Evolutionary conservation across 148 eudicot species (phyloP).

Genomic region (Chenopodium formosanum): DNA sequence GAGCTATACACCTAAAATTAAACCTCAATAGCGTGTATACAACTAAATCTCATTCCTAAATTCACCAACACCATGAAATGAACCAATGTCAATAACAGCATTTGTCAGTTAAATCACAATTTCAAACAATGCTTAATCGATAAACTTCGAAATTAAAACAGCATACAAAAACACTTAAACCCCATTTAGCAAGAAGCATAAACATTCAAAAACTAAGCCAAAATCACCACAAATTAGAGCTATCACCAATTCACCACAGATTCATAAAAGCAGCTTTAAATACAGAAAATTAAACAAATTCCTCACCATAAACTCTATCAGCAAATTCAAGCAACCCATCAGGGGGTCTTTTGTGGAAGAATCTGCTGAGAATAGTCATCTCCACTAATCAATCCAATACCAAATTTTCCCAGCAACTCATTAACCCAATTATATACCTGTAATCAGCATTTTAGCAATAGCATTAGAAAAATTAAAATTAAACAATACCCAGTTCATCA

Average conservation of each 20-base stretch:
- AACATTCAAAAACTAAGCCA: background rate
- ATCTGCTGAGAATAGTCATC: constrained; percentile 95
- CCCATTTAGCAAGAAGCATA: background rate
- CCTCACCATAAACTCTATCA: constrained; percentile 92
- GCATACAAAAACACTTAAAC: background rate
- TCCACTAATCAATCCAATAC: constrained; percentile 7
- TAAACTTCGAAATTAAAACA: background rate
- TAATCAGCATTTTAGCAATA: background rate
- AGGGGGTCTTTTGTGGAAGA: constrained; percentile 89
- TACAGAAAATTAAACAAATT: background rate
- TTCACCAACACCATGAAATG: background rate
- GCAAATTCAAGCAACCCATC: constrained; percentile 95
- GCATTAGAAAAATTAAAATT: constrained; percentile 8
- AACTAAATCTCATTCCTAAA: background rate
- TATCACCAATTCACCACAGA: background rate
- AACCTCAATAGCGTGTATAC: background rate
- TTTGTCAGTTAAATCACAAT: background rate
- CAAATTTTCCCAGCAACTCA: background rate
- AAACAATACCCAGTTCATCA: background rate
- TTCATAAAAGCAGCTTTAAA: background rate
- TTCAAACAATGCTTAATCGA: background rate
- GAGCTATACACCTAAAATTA: background rate
- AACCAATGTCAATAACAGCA: background rate
- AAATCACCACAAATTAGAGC: background rate
- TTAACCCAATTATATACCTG: constrained; percentile 15